Base-by-base conservation (phyloP, 805 yeast genomes). In the Pichia insulana region DNA sequence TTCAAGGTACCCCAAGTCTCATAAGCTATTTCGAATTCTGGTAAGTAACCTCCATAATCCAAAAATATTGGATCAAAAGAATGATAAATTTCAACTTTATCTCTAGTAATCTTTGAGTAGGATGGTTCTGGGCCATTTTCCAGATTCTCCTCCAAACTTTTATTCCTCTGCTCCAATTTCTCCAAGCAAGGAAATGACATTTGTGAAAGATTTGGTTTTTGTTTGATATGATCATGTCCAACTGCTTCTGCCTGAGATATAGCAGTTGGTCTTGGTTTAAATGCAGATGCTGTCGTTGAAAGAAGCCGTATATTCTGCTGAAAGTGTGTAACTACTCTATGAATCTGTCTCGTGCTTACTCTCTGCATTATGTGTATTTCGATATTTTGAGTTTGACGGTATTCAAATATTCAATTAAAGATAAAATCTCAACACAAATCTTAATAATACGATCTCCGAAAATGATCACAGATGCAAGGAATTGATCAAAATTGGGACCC, bases 1-100 rank as follows among this genome's bases (percentile, higher is more conserved):
- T 84, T 83, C 48, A 89, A 67, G 7, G 57, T 51, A 2, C 97
- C 97, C 97, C 97, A 89, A 3, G 89, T 76, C 61, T 89, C 97
- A 63, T 84, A 89, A 0, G 96, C 97, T n/a, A 89, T 69, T 51
- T 83, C 78, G 52, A 74, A 85, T 47, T 73, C 76, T 2, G 86
- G 85, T 30, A 89, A 64, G 48, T 64, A 69, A 1, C 89, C 92
- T 12, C 97, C 97, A 58, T 81, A 77, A 56, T 89, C 97, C 13
- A 87, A 70, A 45, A 75, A 75, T 2, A 87, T 63, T 0, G 90
- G 89, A 19, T 73, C 63, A 3, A 64, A 43, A 9, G 79, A 71
- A 39, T 67, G 64, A 59, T 61, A 87, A 2, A 71, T 53, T 44
- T 83, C 69, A 54, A 78, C 87, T 2, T 94, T 95, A 3, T 77